These are phyloP conservation scores for Ophiosphaerella korrae DNA, from an alignment of 2,329 filamentous ascomycete genomes.

Conservation along the genomic window DNA sequence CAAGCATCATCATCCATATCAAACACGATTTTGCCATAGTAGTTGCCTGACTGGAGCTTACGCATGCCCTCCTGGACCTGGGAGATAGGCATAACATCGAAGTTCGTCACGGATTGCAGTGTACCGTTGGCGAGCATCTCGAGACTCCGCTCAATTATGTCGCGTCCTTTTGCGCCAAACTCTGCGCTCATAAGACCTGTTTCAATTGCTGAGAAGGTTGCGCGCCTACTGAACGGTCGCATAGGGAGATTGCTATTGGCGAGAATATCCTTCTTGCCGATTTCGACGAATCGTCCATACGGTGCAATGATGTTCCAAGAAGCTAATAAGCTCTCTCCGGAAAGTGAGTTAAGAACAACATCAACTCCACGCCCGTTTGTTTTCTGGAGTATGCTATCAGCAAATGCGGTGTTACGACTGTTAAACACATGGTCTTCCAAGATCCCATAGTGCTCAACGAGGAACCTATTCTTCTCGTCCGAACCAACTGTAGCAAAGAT, in stretches of 20 bases:
- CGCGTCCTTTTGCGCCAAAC: not conserved
- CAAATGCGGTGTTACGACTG: slow-evolving; percentile 17
- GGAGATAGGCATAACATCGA: too few relatives aligned
- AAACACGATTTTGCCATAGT: too few relatives aligned
- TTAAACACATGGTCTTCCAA: slow-evolving; percentile 34
- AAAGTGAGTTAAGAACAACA: slow-evolving; percentile 38
- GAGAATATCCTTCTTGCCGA: slow-evolving; percentile 6
- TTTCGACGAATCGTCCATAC: not conserved
- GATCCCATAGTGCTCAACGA: slow-evolving; percentile 18
- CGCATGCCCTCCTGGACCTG: too few relatives aligned
- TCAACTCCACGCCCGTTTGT: slow-evolving; percentile 38
- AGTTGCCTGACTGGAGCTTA: too few relatives aligned
- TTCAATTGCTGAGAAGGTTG: slow-evolving; percentile 9
- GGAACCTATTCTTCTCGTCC: slow-evolving; percentile 12
- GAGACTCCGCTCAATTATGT: too few relatives aligned
- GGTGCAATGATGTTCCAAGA: slow-evolving; percentile 23
- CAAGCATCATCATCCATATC: not conserved
- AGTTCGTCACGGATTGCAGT: too few relatives aligned
- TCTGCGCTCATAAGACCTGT: slow-evolving; percentile 1
- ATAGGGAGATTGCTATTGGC: slow-evolving; percentile 19
- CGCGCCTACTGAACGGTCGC: slow-evolving; percentile 11
- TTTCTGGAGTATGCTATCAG: slow-evolving; percentile 9
- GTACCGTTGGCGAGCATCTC: too few relatives aligned
- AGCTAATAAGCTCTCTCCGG: slow-evolving; percentile 27
- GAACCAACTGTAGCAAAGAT: slow-evolving; percentile 26